phyloP scores from a whole-genome alignment of 1,284 basidiomycete species.

The Naganishia cerealis region DNA sequence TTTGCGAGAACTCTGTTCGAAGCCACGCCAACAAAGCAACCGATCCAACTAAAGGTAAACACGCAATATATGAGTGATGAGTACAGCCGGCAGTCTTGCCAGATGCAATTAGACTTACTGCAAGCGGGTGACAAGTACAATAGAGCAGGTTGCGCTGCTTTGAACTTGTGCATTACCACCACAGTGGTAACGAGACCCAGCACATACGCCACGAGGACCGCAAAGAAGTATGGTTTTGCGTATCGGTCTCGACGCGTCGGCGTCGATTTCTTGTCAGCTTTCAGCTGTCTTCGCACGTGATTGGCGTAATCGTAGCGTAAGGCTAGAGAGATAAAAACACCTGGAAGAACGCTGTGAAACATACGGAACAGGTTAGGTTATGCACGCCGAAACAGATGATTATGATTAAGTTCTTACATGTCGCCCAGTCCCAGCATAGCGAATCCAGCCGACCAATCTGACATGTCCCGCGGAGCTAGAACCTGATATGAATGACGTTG shows the following conservation, averaged over 20 bases:
- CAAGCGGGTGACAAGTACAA: slow-evolving; percentile 72
- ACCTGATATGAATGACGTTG: slow-evolving; percentile 47
- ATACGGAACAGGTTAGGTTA: background rate
- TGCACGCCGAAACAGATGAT: background rate
- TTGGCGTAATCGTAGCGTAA: slow-evolving; percentile 77
- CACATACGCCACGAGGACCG: slow-evolving; percentile 73
- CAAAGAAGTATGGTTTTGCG: slow-evolving; percentile 74
- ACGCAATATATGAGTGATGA: background rate
- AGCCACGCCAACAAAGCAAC: slow-evolving; percentile 8
- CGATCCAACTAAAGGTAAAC: background rate
- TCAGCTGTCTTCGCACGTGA: slow-evolving; percentile 40
- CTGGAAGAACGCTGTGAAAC: slow-evolving; percentile 80
- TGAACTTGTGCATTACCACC: slow-evolving; percentile 79
- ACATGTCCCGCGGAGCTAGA: slow-evolving; percentile 71
- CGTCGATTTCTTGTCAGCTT: slow-evolving; percentile 39
- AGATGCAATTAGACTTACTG: slow-evolving; percentile 59
- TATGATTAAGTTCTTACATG: slow-evolving; percentile 54
- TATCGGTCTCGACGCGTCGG: slow-evolving; percentile 52
- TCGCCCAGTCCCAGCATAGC: slow-evolving; percentile 89
- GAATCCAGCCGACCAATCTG: slow-evolving; percentile 65
- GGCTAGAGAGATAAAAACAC: slow-evolving; percentile 83
- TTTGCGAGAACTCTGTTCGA: slow-evolving; percentile 12
- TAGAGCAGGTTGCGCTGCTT: slow-evolving; percentile 83
- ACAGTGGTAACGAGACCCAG: slow-evolving; percentile 76
- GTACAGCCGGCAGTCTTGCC: background rate